These are phyloP conservation scores for Venturia effusa DNA, from an alignment of 2,329 filamentous ascomycete species.

Conservation along the genomic window DNA sequence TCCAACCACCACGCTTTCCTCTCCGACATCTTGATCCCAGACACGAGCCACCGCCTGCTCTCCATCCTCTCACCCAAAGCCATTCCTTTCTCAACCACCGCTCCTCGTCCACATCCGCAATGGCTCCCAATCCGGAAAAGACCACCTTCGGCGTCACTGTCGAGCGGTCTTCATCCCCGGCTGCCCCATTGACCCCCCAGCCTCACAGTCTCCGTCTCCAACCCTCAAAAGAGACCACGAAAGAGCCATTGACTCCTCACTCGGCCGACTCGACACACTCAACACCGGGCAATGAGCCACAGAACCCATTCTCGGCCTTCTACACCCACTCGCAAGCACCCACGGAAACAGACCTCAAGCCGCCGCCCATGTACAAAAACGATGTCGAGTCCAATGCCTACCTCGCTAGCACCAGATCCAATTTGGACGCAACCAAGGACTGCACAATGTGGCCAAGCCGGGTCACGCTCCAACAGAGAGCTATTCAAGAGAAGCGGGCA, in stretches of 20 bases:
- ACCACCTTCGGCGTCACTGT: constrained; percentile 34
- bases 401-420: constrained; percentile 8
- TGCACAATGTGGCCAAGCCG: constrained; percentile 42
- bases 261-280: constrained; percentile 18
- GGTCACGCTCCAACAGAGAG: constrained; percentile 34
- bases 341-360: constrained; percentile 4
- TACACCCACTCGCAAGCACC: constrained; percentile 34
- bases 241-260: constrained; percentile 20
- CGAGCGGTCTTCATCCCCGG: constrained; percentile 19
- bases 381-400: constrained; percentile 23
- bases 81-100: not conserved
- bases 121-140: constrained; percentile 13
- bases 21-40: not conserved
- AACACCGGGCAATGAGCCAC: constrained; percentile 23
- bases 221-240: constrained; percentile 24
- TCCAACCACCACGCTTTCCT: not conserved
- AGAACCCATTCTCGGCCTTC: constrained; percentile 35
- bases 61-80: not conserved
- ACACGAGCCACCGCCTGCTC: too few species aligned
- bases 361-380: constrained; percentile 21
- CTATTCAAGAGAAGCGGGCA: constrained; percentile 26
- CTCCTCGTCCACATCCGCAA: not conserved
- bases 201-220: constrained; percentile 21
- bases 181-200: constrained; percentile 8
- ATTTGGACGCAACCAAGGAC: constrained; percentile 22